A percentile compares a stretch with the other conserved stretches of the same genome.
Evolutionary conservation across 345 rosid genomes (phyloP).

Genomic region (Corymbia maculata): DNA sequence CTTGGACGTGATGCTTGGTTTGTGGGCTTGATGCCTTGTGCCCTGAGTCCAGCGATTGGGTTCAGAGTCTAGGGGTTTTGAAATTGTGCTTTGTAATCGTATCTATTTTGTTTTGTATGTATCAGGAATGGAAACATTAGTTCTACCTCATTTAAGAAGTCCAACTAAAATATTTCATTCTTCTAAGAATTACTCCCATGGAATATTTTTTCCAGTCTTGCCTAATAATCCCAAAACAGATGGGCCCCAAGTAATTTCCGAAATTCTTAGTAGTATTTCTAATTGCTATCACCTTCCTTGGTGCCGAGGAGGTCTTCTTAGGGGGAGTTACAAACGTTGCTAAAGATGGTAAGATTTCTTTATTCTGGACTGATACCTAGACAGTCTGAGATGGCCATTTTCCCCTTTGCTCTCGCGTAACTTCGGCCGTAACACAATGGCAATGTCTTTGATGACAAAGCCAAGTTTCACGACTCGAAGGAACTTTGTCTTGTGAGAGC

Average conservation of each 20-base stretch:
- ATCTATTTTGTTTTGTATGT: no score
- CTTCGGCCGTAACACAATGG: not conserved
- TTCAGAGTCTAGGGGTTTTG: accelerated
- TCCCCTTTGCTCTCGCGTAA: not conserved
- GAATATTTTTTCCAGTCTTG: no score
- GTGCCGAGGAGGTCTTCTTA: not conserved
- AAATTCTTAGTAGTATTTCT: no score
- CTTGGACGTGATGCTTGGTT: no score
- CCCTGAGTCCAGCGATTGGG: no score
- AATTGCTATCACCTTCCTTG: not conserved
- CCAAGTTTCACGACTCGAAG: not conserved
- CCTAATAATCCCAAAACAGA: no score
- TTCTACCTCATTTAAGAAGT: no score
- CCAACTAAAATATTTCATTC: no score
- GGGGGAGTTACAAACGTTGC: not conserved
- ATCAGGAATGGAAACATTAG: no score
- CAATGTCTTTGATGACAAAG: not conserved
- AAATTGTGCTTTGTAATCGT: accelerated
- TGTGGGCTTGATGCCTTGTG: no score
- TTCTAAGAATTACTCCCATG: no score
- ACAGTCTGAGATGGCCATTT: not conserved
- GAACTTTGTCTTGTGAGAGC: not conserved
- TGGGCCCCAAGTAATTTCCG: no score
- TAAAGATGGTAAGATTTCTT: not conserved
- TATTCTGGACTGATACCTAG: not conserved